Percentiles rank a stretch among this genome's conserved stretches.
These are phyloP conservation scores for Albizia julibrissin DNA, from an alignment of 306 rosid species.

Conservation along the genomic window DNA sequence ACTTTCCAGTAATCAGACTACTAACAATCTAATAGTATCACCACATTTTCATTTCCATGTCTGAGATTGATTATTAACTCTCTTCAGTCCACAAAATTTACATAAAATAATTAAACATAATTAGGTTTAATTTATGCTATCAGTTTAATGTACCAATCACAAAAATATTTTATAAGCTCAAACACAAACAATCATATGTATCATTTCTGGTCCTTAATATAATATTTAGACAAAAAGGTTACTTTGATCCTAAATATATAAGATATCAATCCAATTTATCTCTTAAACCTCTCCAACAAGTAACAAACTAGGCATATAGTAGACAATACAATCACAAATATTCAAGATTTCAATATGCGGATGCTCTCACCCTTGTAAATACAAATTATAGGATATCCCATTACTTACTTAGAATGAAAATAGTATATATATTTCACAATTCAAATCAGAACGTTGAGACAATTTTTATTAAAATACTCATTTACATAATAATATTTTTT, in stretches of 20 bases:
- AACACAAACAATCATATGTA: neutral
- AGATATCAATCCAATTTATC: no score
- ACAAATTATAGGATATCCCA: conserved; percentile 13
- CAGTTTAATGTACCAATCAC: neutral
- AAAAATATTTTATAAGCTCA: neutral
- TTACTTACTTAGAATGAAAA: no score
- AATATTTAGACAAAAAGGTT: no score
- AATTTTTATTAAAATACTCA: no score
- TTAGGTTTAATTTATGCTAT: neutral
- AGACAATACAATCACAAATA: conserved; percentile 15
- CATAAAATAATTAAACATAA: neutral
- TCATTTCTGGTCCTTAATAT: neutral
- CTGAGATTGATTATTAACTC: neutral
- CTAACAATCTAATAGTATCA: no score
- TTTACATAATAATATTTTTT: no score
- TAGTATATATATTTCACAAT: no score
- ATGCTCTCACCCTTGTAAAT: conserved; percentile 29
- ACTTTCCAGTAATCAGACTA: no score
- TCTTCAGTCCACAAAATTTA: neutral
- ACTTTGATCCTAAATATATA: no score
- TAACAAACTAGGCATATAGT: neutral
- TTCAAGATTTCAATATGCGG: conserved; percentile 24
- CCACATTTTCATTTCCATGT: no score
- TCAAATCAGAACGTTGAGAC: no score
- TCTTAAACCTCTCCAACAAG: neutral